These are phyloP conservation scores for Flaveria linearis DNA, from an alignment of 129 eudicot species.

Conservation along the genomic window DNA sequence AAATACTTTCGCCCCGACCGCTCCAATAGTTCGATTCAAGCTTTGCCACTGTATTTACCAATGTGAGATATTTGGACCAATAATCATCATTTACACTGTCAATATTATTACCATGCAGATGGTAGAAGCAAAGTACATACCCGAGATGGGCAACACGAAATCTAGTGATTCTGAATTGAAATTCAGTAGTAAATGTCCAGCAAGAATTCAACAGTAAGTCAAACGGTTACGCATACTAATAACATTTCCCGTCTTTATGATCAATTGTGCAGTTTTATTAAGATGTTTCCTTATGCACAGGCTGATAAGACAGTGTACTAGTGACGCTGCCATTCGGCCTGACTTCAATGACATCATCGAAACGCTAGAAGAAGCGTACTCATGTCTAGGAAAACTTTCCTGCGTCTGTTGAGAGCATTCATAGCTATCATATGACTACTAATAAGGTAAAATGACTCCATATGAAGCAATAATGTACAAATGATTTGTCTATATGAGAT, in stretches of 20 bases:
- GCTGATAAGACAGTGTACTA: slow-evolving; percentile 49
- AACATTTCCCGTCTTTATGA: not conserved
- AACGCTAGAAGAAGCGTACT: slow-evolving; percentile 55
- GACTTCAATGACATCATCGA: slow-evolving; percentile 46
- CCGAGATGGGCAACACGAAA: slow-evolving; percentile 31
- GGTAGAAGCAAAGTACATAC: slow-evolving; percentile 56
- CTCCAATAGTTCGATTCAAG: too few relatives aligned
- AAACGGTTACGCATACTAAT: not conserved
- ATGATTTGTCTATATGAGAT: slow-evolving; percentile 2
- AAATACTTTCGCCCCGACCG: too few relatives aligned
- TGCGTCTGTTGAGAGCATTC: slow-evolving; percentile 47
- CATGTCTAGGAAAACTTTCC: slow-evolving; percentile 38
- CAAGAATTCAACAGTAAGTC: slow-evolving; percentile 60
- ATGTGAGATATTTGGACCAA: too few relatives aligned
- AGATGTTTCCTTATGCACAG: slow-evolving; percentile 21
- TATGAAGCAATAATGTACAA: not conserved
- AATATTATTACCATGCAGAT: slow-evolving; percentile 35
- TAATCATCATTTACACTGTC: too few relatives aligned
- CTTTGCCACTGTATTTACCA: too few relatives aligned
- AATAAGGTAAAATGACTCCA: slow-evolving; percentile 9
- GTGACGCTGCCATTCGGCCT: slow-evolving; percentile 38
- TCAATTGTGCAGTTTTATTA: not conserved
- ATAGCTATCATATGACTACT: slow-evolving; percentile 12
- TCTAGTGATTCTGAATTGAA: slow-evolving; percentile 44
- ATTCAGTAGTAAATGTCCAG: slow-evolving; percentile 53